These are phyloP conservation scores for Pseudomonodictys pantanalensis DNA, from an alignment of 495 filamentous ascomycete genomes.

Conservation along the genomic window DNA sequence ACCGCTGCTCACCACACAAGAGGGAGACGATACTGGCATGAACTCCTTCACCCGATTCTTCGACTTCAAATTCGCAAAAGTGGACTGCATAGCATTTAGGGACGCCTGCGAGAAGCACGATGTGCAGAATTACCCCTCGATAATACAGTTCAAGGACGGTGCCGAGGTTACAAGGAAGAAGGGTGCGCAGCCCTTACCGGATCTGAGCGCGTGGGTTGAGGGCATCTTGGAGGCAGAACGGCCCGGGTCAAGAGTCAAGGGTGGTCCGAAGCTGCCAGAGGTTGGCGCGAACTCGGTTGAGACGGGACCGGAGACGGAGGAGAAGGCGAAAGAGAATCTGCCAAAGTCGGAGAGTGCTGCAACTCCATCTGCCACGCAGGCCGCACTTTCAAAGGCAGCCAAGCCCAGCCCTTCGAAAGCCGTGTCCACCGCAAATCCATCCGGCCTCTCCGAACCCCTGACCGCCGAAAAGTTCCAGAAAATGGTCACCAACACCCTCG, in stretches of 20 bases:
- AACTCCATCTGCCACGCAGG: conserved; percentile 6
- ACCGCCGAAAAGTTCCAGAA: conserved; percentile 83
- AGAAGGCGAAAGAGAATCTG: conserved; percentile 52
- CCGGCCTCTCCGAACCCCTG: conserved; percentile 70
- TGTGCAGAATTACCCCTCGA: conserved; percentile 67
- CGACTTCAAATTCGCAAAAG: conserved; percentile 78
- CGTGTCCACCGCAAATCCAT: conserved; percentile 49
- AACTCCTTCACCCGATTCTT: conserved; percentile 73
- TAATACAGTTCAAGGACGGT: conserved; percentile 81
- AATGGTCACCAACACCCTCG: conserved; percentile 77
- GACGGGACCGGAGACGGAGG: conserved; percentile 46
- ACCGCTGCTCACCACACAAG: conserved; percentile 52
- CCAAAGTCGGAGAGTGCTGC: conserved; percentile 40
- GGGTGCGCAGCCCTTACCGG: conserved; percentile 59
- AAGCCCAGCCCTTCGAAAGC: conserved; percentile 37
- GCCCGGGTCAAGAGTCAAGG: conserved; percentile 70
- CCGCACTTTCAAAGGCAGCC: conserved; percentile 34
- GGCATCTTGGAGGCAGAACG: conserved; percentile 69
- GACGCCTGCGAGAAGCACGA: conserved; percentile 67
- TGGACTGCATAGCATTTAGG: conserved; percentile 80
- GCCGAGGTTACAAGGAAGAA: conserved; percentile 57
- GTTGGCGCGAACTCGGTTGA: conserved; percentile 55
- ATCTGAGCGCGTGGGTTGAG: conserved; percentile 69
- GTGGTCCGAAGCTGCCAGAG: conserved; percentile 60
- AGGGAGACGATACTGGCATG: conserved; percentile 45